Conservation (phyloP, 306 rosid species). For the Pterocarpus macrocarpus region DNA sequence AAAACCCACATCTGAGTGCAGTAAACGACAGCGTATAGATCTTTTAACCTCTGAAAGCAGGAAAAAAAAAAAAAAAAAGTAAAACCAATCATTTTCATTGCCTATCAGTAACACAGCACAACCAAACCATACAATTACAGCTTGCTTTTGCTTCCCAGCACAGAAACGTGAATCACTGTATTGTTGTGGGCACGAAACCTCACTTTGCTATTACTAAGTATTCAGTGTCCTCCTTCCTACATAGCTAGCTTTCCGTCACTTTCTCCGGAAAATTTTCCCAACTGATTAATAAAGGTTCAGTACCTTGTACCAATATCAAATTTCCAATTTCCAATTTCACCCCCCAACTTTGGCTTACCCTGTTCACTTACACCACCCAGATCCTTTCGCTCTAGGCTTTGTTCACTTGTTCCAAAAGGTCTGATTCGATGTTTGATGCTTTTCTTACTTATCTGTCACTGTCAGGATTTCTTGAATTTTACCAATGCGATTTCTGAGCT, state of each 20-base stretch:
- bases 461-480: constrained; percentile 6
- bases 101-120: not conserved
- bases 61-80: not conserved
- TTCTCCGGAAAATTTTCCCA: constrained; percentile 45
- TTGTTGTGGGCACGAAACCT: constrained; percentile 40
- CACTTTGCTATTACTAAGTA: not conserved
- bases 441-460: not conserved
- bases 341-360: constrained; percentile 41
- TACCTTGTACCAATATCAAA: not conserved
- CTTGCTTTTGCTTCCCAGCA: constrained; percentile 41
- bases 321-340: constrained; percentile 18
- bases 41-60: constrained; percentile 1
- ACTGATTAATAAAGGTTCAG: not conserved
- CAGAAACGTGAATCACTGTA: constrained; percentile 11
- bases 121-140: not conserved
- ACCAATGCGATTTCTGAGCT: constrained; percentile 20
- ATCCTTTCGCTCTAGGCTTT: constrained; percentile 40
- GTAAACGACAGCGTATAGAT: not conserved
- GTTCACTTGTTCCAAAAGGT: constrained; percentile 26
- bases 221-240: constrained; percentile 26
- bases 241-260: constrained; percentile 34
- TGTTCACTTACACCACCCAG: constrained; percentile 42
- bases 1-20: not conserved
- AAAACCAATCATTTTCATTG: not conserved
- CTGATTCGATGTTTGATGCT: constrained; percentile 13